A percentile compares a stretch with the other conserved stretches of the same genome.
These are phyloP conservation scores for Solanum verrucosum DNA, from an alignment of 257 asterid species.

Conservation along the genomic window DNA sequence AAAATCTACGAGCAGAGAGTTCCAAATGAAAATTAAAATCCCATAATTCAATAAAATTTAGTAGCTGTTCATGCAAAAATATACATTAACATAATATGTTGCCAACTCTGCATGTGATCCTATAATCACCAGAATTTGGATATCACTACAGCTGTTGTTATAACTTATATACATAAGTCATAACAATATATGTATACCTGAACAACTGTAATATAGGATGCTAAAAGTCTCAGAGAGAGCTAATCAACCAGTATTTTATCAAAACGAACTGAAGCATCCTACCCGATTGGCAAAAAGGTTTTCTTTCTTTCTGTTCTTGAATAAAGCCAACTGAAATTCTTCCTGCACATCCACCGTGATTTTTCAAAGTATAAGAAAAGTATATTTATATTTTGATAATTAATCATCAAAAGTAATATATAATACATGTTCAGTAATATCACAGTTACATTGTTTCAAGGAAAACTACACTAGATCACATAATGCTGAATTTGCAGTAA, in stretches of 20 bases:
- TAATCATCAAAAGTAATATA: neutral
- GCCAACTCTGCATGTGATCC: neutral
- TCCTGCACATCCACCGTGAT: conserved; percentile 56
- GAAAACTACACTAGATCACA: neutral
- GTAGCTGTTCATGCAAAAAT: neutral
- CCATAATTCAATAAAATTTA: neutral
- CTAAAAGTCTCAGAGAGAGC: neutral
- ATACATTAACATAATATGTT: neutral
- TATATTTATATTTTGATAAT: neutral
- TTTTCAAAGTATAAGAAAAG: neutral
- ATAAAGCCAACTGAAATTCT: conserved; percentile 89
- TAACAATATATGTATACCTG: neutral
- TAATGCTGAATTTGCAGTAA: neutral
- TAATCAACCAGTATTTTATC: neutral
- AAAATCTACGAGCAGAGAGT: conserved; percentile 55
- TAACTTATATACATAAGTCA: neutral
- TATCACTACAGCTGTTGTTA: neutral
- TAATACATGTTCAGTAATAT: neutral
- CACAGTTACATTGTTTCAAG: neutral
- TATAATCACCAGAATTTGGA: neutral
- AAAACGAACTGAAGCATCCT: neutral
- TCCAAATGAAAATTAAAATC: neutral
- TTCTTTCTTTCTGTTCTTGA: conserved; percentile 89
- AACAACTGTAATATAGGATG: neutral
- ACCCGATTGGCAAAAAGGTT: conserved; percentile 96